These are phyloP conservation scores for Steccherinum ochraceum DNA, from an alignment of 768 basidiomycete species.

Conservation along the genomic window DNA sequence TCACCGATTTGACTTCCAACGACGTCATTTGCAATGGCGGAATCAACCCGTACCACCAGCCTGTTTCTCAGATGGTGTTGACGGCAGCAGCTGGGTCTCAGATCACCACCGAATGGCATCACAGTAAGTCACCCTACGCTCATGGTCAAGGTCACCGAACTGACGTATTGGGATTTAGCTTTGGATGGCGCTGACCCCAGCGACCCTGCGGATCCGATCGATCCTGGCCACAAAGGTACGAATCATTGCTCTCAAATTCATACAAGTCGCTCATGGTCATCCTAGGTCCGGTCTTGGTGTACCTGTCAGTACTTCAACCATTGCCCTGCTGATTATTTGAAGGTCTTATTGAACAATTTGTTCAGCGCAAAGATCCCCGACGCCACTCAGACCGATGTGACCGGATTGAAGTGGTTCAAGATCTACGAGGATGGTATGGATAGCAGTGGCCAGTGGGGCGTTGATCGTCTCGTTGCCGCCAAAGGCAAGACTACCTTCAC, in stretches of 20 bases:
- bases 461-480: conserved; percentile 39
- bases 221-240: conserved; percentile 41
- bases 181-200: conserved; percentile 36
- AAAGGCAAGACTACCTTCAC: conserved; percentile 46
- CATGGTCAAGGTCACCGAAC: background rate
- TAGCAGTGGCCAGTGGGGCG: conserved; percentile 34
- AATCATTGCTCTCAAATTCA: background rate
- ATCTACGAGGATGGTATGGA: conserved; percentile 41
- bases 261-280: background rate
- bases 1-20: conserved; percentile 49
- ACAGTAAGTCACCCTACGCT: conserved; percentile 25
- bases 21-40: conserved; percentile 48
- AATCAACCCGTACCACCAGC: conserved; percentile 12
- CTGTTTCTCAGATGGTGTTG: conserved; percentile 8
- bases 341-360: no score
- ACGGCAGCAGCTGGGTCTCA: conserved; percentile 44
- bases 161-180: conserved; percentile 10
- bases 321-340: no score
- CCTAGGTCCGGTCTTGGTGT: conserved; percentile 14
- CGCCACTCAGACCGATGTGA: conserved; percentile 39
- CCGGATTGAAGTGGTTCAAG: conserved; percentile 48
- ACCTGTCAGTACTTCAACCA: no score
- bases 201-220: conserved; percentile 44
- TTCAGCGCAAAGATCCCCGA: conserved; percentile 34
- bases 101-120: conserved; percentile 49